Conservation (phyloP, 805 yeast genomes). For the Saturnispora saitoi region DNA sequence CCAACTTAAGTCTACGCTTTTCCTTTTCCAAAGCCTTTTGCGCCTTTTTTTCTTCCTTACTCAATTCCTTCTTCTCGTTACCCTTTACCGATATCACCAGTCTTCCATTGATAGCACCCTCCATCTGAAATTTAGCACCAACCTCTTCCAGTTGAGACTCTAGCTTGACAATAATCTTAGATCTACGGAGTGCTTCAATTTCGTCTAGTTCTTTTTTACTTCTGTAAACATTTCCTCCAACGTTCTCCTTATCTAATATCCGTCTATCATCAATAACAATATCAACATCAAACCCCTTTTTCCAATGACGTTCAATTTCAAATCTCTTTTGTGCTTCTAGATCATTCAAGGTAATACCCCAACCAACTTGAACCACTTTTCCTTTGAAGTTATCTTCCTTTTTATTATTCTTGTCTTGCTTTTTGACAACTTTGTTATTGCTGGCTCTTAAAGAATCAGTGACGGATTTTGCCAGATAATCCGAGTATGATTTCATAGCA, state of each 20-base stretch:
- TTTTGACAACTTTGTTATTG: slow-evolving; percentile 13
- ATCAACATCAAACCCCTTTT: slow-evolving; percentile 35
- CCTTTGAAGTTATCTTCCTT: slow-evolving; percentile 5
- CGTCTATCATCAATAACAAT: slow-evolving; percentile 35
- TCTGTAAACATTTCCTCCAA: neutral
- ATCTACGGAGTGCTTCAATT: slow-evolving; percentile 29
- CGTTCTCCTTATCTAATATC: slow-evolving; percentile 17
- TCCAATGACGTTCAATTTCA: slow-evolving; percentile 39
- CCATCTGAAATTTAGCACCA: slow-evolving; percentile 19
- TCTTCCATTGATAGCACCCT: slow-evolving; percentile 17
- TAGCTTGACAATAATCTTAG: slow-evolving; percentile 25
- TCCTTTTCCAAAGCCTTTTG: slow-evolving; percentile 27
- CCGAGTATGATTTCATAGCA: slow-evolving; percentile 24
- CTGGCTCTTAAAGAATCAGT: slow-evolving; percentile 12
- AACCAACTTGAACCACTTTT: slow-evolving; percentile 42
- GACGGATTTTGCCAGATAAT: slow-evolving; percentile 19
- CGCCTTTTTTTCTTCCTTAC: slow-evolving; percentile 23
- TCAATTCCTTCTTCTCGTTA: slow-evolving; percentile 7
- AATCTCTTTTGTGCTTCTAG: slow-evolving; percentile 42
- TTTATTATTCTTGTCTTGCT: slow-evolving; percentile 10
- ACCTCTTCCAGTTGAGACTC: slow-evolving; percentile 19
- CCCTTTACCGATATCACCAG: slow-evolving; percentile 16
- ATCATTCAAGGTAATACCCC: slow-evolving; percentile 50
- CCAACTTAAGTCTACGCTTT: slow-evolving; percentile 29
- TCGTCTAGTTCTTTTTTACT: slow-evolving; percentile 16